Base-by-base conservation (phyloP, 2,329 filamentous ascomycete species). In the Hymenoscyphus albidus region DNA sequence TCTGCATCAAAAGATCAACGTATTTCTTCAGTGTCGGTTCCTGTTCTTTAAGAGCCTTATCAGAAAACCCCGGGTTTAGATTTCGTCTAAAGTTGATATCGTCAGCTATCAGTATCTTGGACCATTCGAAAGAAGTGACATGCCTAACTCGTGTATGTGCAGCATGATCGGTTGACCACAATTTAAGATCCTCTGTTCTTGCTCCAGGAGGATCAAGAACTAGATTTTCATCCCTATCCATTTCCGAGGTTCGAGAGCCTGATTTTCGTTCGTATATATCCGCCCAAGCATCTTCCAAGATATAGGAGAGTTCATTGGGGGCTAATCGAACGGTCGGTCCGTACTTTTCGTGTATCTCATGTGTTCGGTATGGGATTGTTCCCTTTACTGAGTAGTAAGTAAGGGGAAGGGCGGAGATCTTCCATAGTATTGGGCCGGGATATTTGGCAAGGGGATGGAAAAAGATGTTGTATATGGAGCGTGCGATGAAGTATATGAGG, bases 371-470 rank as follows among this genome's bases (percentile, higher is more conserved):
- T 13, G 65, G 14, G 38, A 60, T 44, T 1, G n/a, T 40, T 5
- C 66, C 66, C n/a, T 44, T 65, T 13, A 58, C 7, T 3, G 61
- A 40, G n/a, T 60, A 27, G 51, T 22, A 64, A 27, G 38, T 48
- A 18, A 48, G 38, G 57, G 65, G 65, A 9, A 69, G 56, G 6
- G 38, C 31, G 51, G 59, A 63, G n/a, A 67, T 62, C 5, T 65
- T 63, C 39, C 62, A 63, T 14, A 62, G 39, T n/a, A 62, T 64
- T 7, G 76, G 76, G 0, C 75, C 75, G 3, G 73, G 74, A 59
- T 72, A 76, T 42, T 72, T 72, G 27, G 72, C 69, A 5, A 74
- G 65, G 4, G 73, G 76, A 57, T 77, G 75, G 51, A 72, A 69
- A 54, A 44, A 59, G 16, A 64, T 16, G 31, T 62, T 65, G 62